Evolutionary conservation across 495 filamentous ascomycete species (phyloP).

Genomic region (Podospora bellae-mahoneyi): DNA sequence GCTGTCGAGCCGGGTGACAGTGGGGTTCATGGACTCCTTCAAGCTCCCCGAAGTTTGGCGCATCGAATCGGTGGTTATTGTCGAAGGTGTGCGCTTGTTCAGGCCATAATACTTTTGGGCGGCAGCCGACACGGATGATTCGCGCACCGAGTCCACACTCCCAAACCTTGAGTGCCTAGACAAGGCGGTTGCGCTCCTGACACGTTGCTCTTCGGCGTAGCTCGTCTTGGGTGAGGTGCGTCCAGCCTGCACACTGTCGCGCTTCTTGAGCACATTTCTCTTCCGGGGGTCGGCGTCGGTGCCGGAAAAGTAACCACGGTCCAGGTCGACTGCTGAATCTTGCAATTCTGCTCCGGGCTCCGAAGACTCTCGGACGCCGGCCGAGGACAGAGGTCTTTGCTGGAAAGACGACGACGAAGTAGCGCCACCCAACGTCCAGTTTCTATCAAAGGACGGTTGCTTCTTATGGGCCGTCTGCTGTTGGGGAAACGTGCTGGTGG

Average conservation of each 20-base stretch:
- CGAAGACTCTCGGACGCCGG: constrained; percentile 41
- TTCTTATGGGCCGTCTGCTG: constrained; percentile 60
- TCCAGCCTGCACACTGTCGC: constrained; percentile 55
- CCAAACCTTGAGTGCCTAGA: constrained; percentile 75
- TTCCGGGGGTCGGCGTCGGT: constrained; percentile 73
- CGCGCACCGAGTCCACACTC: constrained; percentile 60
- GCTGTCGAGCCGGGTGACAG: constrained; percentile 66
- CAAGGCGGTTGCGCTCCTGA: constrained; percentile 55
- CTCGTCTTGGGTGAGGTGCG: constrained; percentile 53
- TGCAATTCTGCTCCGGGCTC: constrained; percentile 35
- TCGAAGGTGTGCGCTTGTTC: constrained; percentile 49
- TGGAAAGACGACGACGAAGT: constrained; percentile 32
- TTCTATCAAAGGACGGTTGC: constrained; percentile 81
- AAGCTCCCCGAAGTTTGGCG: constrained; percentile 44
- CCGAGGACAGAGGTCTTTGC: constrained; percentile 40
- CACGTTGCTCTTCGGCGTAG: constrained; percentile 67
- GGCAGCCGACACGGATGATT: constrained; percentile 39
- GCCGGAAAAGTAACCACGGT: constrained; percentile 92
- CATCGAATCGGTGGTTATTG: constrained; percentile 46
- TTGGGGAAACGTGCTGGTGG: constrained; percentile 36
- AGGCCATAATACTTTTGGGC: constrained; percentile 63
- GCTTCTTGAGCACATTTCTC: constrained; percentile 79
- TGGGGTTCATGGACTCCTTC: constrained; percentile 51
- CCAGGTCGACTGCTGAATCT: constrained; percentile 58
- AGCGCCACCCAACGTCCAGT: constrained; percentile 74